A percentile compares a stretch with the other conserved stretches of the same genome.
Evolutionary conservation across 2,329 filamentous ascomycete genomes (phyloP).

Genomic region (Lecanosticta acicola): DNA sequence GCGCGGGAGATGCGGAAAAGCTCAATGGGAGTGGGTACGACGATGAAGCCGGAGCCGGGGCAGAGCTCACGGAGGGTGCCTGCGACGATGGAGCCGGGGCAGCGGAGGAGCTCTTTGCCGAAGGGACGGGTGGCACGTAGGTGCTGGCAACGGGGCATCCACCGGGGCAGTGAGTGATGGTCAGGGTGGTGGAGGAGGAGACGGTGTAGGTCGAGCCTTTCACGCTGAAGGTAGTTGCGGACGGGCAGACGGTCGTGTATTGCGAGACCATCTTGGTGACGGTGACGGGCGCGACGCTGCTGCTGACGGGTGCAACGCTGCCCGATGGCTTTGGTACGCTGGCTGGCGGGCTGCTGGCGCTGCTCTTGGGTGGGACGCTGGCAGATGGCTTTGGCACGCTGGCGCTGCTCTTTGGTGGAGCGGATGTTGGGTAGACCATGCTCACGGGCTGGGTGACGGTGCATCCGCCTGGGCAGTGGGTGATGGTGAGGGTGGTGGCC

Average conservation of each 20-base stretch:
- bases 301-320: not conserved
- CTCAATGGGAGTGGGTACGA: too few relatives aligned
- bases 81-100: not conserved
- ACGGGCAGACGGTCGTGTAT: slow-evolving; percentile 23
- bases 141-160: not conserved
- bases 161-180: slow-evolving; percentile 21
- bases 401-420: not conserved
- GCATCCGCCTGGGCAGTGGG: slow-evolving; percentile 9
- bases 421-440: not conserved
- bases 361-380: not conserved
- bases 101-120: too few relatives aligned
- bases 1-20: not conserved
- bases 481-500: slow-evolving; percentile 13
- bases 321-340: not conserved
- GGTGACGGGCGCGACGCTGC: not conserved
- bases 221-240: slow-evolving; percentile 20
- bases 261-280: not conserved
- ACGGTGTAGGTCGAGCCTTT: slow-evolving; percentile 24
- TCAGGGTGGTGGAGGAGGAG: slow-evolving; percentile 20
- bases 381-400: not conserved
- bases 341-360: not conserved
- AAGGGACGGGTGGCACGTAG: too few relatives aligned
- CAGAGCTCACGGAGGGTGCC: not conserved
- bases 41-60: not conserved
- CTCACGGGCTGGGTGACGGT: slow-evolving; percentile 5